Evolutionary conservation across 352 stramenopile genomes (phyloP), one percentile per base, ranked within the genome.

Genomic region (Phytophthora capsici): DNA sequence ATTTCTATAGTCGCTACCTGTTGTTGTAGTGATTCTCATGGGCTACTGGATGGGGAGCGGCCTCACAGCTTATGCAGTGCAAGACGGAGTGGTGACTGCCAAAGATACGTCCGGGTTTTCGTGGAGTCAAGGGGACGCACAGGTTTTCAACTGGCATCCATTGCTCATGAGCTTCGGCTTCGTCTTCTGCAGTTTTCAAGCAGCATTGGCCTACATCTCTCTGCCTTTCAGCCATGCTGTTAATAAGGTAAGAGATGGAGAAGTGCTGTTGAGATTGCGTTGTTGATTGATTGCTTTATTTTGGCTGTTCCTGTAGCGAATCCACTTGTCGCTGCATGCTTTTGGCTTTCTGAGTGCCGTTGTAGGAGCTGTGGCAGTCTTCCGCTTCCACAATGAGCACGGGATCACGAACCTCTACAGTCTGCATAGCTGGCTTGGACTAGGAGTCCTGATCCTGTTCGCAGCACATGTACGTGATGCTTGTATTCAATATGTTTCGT

Each of bases 91-190:
- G 13, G 80, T 95, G 26, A 78, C 69, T 23, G 57, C 51, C 25
- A 86, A 38, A 57, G 51, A 70, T 25, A 71, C 82, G n/a, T 71
- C 82, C 5, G 88, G 88, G 5, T 96, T 94, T 62, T 83, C 84
- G 14, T 94, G 84, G 82, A 73, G 46, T 34, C 60, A 76, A 25
- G 78, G 74, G 20, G 84, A 94, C 55, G 73, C 56, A 12, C 71
- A 63, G 23, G 85, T 96, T 45, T 96, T 96, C 69, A 94, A 94
- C 53, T 96, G 88, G 87, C 88, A 96, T 67, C 88, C 88, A 46
- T 49, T 93, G 48, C 75, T 96, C 75, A 95, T 95, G 88, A 88
- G 77, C 41, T 75, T 94, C 43, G 88, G 87, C 30, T 87, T 96
- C 32, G 67, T 95, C 45, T 86, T 95, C 32, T 94, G 82, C 77